A percentile compares a stretch with the other conserved stretches of the same genome.
Conservation (phyloP, 208 protist genomes). For the Trypanosoma vivax region DNA sequence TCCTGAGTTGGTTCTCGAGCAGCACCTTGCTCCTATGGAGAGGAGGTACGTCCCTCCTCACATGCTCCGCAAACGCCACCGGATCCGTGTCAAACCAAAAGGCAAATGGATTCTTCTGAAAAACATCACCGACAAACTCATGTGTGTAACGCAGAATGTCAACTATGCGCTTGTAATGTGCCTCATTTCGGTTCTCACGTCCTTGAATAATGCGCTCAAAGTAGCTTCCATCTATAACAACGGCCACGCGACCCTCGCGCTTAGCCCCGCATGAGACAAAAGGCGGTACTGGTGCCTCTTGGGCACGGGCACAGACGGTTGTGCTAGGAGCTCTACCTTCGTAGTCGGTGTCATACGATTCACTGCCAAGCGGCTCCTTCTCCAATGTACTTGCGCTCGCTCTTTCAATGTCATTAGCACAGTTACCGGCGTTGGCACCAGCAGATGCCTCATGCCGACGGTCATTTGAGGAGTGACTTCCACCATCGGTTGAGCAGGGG, state of each 20-base stretch:
- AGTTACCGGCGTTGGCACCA: too few relatives aligned
- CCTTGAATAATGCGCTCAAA: conserved; percentile 70
- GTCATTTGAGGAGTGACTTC: too few relatives aligned
- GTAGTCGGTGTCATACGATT: too few relatives aligned
- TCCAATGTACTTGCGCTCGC: too few relatives aligned
- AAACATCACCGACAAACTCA: conserved; percentile 77
- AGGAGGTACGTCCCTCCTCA: conserved; percentile 71
- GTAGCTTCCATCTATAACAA: conserved; percentile 82
- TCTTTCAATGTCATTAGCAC: too few relatives aligned
- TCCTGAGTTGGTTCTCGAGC: conserved; percentile 41
- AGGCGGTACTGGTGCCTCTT: conserved; percentile 17
- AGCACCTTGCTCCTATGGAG: conserved; percentile 52
- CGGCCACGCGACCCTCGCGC: conserved; percentile 45
- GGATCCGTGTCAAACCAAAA: conserved; percentile 87
- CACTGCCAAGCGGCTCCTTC: too few relatives aligned
- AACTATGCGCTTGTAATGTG: conserved; percentile 48
- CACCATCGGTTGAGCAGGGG: neutral
- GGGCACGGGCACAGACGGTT: neutral
- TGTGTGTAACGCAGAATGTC: conserved; percentile 56
- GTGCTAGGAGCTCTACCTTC: neutral
- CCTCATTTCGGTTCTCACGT: conserved; percentile 24
- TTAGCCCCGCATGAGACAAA: conserved; percentile 29
- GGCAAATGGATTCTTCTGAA: conserved; percentile 57
- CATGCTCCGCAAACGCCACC: conserved; percentile 60
- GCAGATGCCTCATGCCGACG: too few relatives aligned